Evolutionary conservation across 345 rosid species (phyloP).

Genomic region (Balakata baccata): DNA sequence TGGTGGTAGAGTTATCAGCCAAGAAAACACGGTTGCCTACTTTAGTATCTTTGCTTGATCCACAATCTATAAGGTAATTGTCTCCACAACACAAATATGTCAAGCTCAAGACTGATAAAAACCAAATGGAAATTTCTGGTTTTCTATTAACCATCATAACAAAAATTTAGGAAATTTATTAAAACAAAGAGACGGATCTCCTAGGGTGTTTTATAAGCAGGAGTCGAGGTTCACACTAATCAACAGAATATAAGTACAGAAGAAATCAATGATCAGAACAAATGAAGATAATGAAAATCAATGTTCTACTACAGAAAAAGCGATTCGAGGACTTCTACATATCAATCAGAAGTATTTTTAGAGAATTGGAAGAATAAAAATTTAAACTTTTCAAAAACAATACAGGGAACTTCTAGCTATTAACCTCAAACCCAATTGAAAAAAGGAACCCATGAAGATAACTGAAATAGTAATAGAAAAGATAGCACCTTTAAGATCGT

Average conservation of each 20-base stretch:
- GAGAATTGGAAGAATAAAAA: conserved; percentile 3
- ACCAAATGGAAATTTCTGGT: conserved; percentile 35
- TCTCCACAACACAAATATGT: conserved; percentile 50
- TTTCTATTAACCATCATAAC: conserved; percentile 40
- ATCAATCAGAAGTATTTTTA: conserved; percentile 3
- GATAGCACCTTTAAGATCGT: conserved; percentile 32
- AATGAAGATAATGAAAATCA: neutral
- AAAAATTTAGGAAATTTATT: conserved; percentile 22
- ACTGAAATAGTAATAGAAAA: conserved; percentile 13
- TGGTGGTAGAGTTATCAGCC: conserved; percentile 57
- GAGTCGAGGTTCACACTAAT: neutral
- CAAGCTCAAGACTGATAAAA: conserved; percentile 39
- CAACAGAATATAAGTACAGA: too few species aligned
- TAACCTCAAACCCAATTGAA: neutral
- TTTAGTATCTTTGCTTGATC: conserved; percentile 56
- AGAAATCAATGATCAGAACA: neutral
- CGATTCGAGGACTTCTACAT: conserved; percentile 1
- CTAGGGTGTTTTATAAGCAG: conserved; percentile 5
- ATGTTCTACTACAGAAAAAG: neutral
- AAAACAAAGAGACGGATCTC: neutral
- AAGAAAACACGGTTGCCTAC: conserved; percentile 54
- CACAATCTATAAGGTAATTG: conserved; percentile 77
- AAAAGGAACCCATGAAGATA: conserved; percentile 6
- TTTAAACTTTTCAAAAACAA: conserved; percentile 9
- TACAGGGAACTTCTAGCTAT: neutral